A percentile compares a stretch with the other conserved stretches of the same genome.
phyloP scores from a whole-genome alignment of 495 filamentous ascomycete species.

The Cairneyella variabilis region DNA sequence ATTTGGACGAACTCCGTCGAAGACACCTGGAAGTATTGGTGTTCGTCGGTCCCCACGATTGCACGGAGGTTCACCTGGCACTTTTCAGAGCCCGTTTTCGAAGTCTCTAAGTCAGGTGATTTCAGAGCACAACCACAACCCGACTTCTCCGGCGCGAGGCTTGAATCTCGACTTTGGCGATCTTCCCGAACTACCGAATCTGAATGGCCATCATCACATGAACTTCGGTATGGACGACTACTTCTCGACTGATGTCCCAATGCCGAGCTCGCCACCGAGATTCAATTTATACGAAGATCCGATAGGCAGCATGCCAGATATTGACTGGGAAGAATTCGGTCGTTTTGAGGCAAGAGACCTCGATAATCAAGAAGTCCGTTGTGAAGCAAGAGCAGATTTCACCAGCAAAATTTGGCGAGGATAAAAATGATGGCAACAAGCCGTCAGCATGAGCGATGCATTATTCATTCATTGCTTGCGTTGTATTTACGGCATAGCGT shows the following conservation, averaged over 20 bases:
- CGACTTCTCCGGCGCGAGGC: constrained; percentile 19
- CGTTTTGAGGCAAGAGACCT: constrained; percentile 3
- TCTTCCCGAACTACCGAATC: constrained; percentile 12
- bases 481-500: constrained; percentile 21
- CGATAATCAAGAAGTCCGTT: not conserved
- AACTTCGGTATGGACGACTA: constrained; percentile 32
- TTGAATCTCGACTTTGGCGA: constrained; percentile 23
- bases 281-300: constrained; percentile 35
- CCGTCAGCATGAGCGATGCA: not conserved
- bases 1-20: constrained; percentile 37
- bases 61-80: constrained; percentile 23
- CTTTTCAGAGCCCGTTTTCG: constrained; percentile 54
- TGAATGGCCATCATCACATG: constrained; percentile 4
- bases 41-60: constrained; percentile 39
- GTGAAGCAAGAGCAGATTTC: constrained; percentile 15
- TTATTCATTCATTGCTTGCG: constrained; percentile 1
- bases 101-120: constrained; percentile 56
- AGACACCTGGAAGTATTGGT: constrained; percentile 31
- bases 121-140: constrained; percentile 47
- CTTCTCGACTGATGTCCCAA: constrained; percentile 41
- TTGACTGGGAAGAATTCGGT: constrained; percentile 25
- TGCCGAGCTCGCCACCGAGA: constrained; percentile 43
- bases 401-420: not conserved
- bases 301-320: constrained; percentile 10
- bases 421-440: not conserved